Percentiles rank a stretch among this genome's conserved stretches.
These are phyloP conservation scores for Aspergillus ellipticus DNA, from an alignment of 495 filamentous ascomycete genomes.

Conservation along the genomic window DNA sequence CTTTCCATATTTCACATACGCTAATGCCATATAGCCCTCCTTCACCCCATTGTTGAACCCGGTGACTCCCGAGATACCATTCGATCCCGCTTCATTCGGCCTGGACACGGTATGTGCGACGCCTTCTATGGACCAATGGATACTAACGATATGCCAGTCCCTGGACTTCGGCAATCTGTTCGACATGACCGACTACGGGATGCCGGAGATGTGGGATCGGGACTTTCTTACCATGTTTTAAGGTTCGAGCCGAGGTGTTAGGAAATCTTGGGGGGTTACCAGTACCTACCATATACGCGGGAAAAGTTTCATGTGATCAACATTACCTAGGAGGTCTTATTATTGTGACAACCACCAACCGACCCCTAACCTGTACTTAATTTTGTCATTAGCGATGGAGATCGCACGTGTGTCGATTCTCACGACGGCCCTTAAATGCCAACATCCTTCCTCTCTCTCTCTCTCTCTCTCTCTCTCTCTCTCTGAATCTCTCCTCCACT, in stretches of 20 bases:
- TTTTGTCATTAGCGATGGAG: background rate
- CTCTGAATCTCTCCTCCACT: too few relatives aligned
- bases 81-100: conserved; percentile 28
- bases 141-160: conserved; percentile 26
- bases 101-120: conserved; percentile 25
- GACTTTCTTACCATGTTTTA: conserved; percentile 21
- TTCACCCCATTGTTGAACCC: conserved; percentile 10
- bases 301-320: background rate
- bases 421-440: background rate
- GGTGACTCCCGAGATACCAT: conserved; percentile 18
- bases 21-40: background rate
- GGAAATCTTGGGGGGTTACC: background rate
- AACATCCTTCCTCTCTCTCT: too few relatives aligned
- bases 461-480: background rate
- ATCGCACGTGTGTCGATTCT: background rate
- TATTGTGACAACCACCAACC: too few relatives aligned
- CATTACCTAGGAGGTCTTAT: background rate
- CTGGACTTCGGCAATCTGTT: conserved; percentile 36
- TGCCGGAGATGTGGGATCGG: conserved; percentile 30
- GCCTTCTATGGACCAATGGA: background rate
- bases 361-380: too few relatives aligned
- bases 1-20: background rate
- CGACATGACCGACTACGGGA: conserved; percentile 25
- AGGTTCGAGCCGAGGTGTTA: background rate
- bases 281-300: too few relatives aligned